A percentile compares a stretch with the other conserved stretches of the same genome.
Evolutionary conservation across 2,329 filamentous ascomycete species (phyloP).

Genomic region (Aspergillus thermomutatus): DNA sequence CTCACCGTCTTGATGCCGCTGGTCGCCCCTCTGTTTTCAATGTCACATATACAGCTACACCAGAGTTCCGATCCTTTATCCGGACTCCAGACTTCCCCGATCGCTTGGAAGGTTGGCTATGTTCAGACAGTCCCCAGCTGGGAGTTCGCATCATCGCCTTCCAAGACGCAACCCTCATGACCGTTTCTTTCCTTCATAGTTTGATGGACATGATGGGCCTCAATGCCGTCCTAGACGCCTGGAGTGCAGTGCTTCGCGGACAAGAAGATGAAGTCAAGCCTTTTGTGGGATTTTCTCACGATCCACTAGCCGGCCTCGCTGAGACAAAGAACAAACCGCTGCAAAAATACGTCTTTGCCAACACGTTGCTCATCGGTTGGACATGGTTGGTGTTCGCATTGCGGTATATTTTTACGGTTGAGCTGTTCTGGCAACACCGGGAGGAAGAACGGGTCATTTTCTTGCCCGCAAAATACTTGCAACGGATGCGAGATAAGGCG

Average conservation of each 20-base stretch:
- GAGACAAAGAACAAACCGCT: background rate
- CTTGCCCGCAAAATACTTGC: constrained; percentile 34
- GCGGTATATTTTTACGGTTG: constrained; percentile 29
- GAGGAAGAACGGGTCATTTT: constrained; percentile 39
- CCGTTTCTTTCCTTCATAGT: constrained; percentile 47
- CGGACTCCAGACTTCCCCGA: constrained; percentile 31
- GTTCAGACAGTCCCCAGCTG: constrained; percentile 45
- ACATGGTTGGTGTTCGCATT: constrained; percentile 26
- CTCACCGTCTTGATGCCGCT: background rate
- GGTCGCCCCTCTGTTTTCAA: background rate
- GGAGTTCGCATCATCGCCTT: constrained; percentile 50
- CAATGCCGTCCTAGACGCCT: constrained; percentile 43
- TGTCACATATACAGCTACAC: background rate
- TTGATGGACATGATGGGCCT: constrained; percentile 48
- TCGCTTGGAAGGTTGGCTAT: constrained; percentile 39
- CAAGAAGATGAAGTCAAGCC: constrained; percentile 41
- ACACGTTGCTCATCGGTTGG: background rate
- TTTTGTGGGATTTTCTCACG: constrained; percentile 33
- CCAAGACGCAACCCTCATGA: constrained; percentile 49
- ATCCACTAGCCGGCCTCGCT: constrained; percentile 32
- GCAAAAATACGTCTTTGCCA: background rate
- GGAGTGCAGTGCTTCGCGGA: constrained; percentile 47
- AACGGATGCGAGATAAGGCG: constrained; percentile 22
- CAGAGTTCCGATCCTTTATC: constrained; percentile 3
- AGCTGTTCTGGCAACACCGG: constrained; percentile 27